These are phyloP conservation scores for Kwoniella sp. DNA, from an alignment of 768 basidiomycete genomes.

Conservation along the genomic window DNA sequence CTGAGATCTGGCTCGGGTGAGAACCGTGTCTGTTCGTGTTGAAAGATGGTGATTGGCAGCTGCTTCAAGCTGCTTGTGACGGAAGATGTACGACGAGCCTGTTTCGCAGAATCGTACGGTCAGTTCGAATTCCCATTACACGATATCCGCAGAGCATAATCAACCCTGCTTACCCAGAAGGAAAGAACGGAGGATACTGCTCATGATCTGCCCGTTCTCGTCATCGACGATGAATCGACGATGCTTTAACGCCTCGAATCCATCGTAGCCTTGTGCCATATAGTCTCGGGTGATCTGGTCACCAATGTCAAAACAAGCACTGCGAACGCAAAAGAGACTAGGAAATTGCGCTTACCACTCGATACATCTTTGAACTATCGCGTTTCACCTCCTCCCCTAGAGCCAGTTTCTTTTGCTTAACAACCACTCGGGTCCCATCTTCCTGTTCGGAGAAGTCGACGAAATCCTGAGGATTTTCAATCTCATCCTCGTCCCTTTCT, in stretches of 20 bases:
- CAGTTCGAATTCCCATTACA: not conserved
- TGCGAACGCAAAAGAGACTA: not conserved
- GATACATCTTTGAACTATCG: slow-evolving; percentile 66
- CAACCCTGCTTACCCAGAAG: slow-evolving; percentile 66
- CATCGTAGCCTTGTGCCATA: slow-evolving; percentile 70
- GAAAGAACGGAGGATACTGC: slow-evolving; percentile 77
- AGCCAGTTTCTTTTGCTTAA: slow-evolving; percentile 41
- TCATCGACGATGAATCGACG: slow-evolving; percentile 74
- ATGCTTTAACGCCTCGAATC: slow-evolving; percentile 69
- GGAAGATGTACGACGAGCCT: slow-evolving; percentile 77
- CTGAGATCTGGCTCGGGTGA: slow-evolving; percentile 33
- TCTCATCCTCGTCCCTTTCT: slow-evolving; percentile 53
- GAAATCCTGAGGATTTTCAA: slow-evolving; percentile 41
- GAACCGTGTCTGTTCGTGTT: slow-evolving; percentile 40
- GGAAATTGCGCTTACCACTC: slow-evolving; percentile 61
- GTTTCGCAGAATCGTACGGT: not conserved
- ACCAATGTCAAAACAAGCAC: not conserved
- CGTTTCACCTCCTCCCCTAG: slow-evolving; percentile 62
- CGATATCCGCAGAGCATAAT: not conserved
- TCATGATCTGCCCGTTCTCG: slow-evolving; percentile 77
- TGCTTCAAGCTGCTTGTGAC: slow-evolving; percentile 60
- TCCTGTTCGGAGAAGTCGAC: slow-evolving; percentile 51
- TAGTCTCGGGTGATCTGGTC: slow-evolving; percentile 70
- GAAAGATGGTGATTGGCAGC: slow-evolving; percentile 54
- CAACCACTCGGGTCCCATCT: slow-evolving; percentile 50